These are phyloP conservation scores for Leucoagaricus sp. DNA, from an alignment of 1,284 basidiomycete genomes.

Conservation along the genomic window DNA sequence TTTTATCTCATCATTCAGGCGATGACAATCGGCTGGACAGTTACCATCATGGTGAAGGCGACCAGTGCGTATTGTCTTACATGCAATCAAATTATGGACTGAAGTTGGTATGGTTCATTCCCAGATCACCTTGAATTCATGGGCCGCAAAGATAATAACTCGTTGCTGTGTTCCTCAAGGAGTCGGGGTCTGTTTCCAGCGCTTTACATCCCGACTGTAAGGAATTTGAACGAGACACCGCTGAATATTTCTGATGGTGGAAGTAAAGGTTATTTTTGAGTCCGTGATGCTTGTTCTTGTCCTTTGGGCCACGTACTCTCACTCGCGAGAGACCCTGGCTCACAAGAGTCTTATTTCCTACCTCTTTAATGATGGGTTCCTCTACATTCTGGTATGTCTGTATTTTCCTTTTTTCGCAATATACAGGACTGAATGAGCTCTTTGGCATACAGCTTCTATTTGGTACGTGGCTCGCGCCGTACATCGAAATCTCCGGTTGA, in stretches of 20 bases:
- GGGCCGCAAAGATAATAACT: background rate
- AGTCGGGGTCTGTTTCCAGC: constrained; percentile 21
- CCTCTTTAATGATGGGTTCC: constrained; percentile 37
- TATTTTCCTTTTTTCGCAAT: background rate
- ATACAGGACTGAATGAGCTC: background rate
- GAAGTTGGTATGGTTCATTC: background rate
- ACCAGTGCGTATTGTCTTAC: constrained; percentile 29
- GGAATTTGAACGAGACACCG: background rate
- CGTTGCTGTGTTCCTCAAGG: constrained; percentile 16
- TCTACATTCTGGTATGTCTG: constrained; percentile 39
- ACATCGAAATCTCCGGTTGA: background rate
- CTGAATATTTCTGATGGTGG: background rate
- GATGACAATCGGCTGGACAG: constrained; percentile 26
- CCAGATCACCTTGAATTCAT: constrained; percentile 13
- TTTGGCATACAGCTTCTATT: constrained; percentile 15
- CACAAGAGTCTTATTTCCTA: constrained; percentile 25
- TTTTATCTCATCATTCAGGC: constrained; percentile 35
- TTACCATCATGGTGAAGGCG: constrained; percentile 30
- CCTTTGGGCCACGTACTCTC: constrained; percentile 37
- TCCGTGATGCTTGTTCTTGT: constrained; percentile 35
- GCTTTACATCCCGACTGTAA: constrained; percentile 37
- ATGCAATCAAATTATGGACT: background rate
- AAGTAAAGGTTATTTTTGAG: constrained; percentile 37
- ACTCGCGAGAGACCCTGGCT: constrained; percentile 24
- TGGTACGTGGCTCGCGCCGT: background rate